phyloP scores from a whole-genome alignment of 2,329 filamentous ascomycete genomes.

The Aspergillus persii region DNA sequence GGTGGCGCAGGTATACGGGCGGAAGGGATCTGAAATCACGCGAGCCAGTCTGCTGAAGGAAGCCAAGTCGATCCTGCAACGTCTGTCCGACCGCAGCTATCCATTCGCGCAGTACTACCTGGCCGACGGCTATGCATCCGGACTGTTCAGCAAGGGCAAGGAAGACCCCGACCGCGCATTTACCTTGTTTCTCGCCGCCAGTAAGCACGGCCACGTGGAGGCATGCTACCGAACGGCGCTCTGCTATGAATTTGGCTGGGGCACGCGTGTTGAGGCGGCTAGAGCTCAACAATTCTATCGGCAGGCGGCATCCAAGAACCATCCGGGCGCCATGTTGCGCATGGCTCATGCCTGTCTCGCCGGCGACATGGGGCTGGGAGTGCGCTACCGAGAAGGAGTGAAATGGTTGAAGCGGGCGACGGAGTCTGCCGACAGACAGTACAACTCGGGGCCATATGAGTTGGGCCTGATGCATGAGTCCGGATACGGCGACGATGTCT shows the following conservation, averaged over 20 bases:
- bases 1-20: constrained; percentile 18
- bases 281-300: constrained; percentile 95
- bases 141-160: constrained; percentile 91
- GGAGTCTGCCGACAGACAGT: constrained; percentile 85
- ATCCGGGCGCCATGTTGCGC: constrained; percentile 91
- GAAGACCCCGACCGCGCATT: constrained; percentile 90
- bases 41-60: constrained; percentile 72
- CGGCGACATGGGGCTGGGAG: constrained; percentile 80
- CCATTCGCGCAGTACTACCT: constrained; percentile 98
- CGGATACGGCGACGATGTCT: constrained; percentile 92
- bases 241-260: constrained; percentile 98
- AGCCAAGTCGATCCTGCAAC: constrained; percentile 84
- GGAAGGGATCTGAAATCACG: constrained; percentile 45
- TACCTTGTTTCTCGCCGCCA: constrained; percentile 85
- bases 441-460: constrained; percentile 90
- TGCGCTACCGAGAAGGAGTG: constrained; percentile 83
- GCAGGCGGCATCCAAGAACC: constrained; percentile 85
- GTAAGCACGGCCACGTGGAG: constrained; percentile 96
- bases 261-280: constrained; percentile 80
- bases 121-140: constrained; percentile 89
- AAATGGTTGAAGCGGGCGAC: constrained; percentile 95
- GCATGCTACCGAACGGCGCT: constrained; percentile 89
- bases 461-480: constrained; percentile 84
- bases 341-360: constrained; percentile 86
- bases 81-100: constrained; percentile 80